Percentiles rank a stretch among this genome's conserved stretches.
These are phyloP conservation scores for Lizonia empirigonia DNA, from an alignment of 2,329 filamentous ascomycete species.

Conservation along the genomic window DNA sequence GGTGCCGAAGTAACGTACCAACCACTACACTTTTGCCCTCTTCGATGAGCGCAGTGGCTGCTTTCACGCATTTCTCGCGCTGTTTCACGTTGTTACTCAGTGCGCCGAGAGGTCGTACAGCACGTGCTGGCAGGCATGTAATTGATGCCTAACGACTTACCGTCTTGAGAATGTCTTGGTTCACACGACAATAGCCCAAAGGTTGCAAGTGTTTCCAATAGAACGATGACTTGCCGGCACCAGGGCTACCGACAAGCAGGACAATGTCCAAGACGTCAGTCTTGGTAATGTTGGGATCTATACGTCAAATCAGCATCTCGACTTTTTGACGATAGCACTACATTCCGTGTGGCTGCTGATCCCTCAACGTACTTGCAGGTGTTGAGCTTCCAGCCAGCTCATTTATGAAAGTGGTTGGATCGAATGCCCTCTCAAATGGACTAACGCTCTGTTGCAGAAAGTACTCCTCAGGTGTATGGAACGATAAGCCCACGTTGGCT, in stretches of 20 bases:
- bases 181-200: slow-evolving; percentile 81
- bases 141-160: slow-evolving; percentile 48
- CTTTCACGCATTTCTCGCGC: slow-evolving; percentile 71
- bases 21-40: slow-evolving; percentile 74
- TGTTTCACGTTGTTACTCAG: slow-evolving; percentile 49
- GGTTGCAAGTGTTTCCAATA: slow-evolving; percentile 79
- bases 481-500: slow-evolving; percentile 78
- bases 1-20: slow-evolving; percentile 61
- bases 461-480: slow-evolving; percentile 89
- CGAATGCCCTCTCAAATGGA: slow-evolving; percentile 72
- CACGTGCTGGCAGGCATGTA: slow-evolving; percentile 27
- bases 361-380: slow-evolving; percentile 39
- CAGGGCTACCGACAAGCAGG: slow-evolving; percentile 86
- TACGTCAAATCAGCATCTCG: slow-evolving; percentile 27
- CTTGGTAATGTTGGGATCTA: slow-evolving; percentile 58
- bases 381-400: slow-evolving; percentile 33
- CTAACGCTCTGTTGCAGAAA: slow-evolving; percentile 73
- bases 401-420: slow-evolving; percentile 59
- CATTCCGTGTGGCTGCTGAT: slow-evolving; percentile 22
- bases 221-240: slow-evolving; percentile 89
- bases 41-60: slow-evolving; percentile 68
- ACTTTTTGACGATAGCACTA: slow-evolving; percentile 10
- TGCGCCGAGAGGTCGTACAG: slow-evolving; percentile 27
- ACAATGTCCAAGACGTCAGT: slow-evolving; percentile 74
- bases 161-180: slow-evolving; percentile 86